Evolutionary conservation across 169 alveolate species (phyloP).

Genomic region (Cryptosporidium ubiquitum): DNA sequence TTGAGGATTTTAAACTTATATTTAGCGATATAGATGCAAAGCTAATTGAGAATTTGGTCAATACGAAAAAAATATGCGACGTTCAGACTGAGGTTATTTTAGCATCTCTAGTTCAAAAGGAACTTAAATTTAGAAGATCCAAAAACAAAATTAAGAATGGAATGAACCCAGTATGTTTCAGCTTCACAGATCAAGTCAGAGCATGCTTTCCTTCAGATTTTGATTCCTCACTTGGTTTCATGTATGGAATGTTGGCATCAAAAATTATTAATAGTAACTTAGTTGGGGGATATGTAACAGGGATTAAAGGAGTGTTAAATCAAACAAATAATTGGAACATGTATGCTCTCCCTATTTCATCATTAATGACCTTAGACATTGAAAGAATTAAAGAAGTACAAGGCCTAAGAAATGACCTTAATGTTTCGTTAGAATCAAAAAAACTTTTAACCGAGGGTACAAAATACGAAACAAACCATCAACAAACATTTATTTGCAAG

Average conservation of each 20-base stretch:
- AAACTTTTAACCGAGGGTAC: conserved; percentile 81
- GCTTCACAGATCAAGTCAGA: conserved; percentile 97
- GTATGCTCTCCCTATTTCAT: conserved; percentile 52
- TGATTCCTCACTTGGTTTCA: conserved; percentile 92
- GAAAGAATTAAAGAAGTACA: conserved; percentile 49
- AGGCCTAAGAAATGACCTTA: conserved; percentile 76
- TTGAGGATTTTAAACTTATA: conserved; percentile 44
- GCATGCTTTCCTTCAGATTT: conserved; percentile 96
- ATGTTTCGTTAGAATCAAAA: conserved; percentile 77
- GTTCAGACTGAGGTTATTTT: conserved; percentile 95
- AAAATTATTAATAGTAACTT: conserved; percentile 26
- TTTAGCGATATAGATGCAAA: conserved; percentile 18
- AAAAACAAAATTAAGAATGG: conserved; percentile 89
- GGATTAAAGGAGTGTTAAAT: conserved; percentile 24
- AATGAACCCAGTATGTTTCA: conserved; percentile 94
- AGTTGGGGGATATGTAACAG: conserved; percentile 53
- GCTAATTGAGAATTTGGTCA: not conserved
- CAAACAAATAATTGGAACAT: conserved; percentile 38
- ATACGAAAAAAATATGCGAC: conserved; percentile 29
- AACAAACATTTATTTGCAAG: conserved; percentile 1
- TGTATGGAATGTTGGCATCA: conserved; percentile 86
- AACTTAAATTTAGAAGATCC: conserved; percentile 88
- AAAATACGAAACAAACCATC: conserved; percentile 77
- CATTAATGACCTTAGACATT: conserved; percentile 8
- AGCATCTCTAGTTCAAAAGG: conserved; percentile 92